Evolutionary conservation across 306 rosid genomes (phyloP), one percentile per base, ranked within the genome.

Genomic region (Chamaecrista fasciculata): DNA sequence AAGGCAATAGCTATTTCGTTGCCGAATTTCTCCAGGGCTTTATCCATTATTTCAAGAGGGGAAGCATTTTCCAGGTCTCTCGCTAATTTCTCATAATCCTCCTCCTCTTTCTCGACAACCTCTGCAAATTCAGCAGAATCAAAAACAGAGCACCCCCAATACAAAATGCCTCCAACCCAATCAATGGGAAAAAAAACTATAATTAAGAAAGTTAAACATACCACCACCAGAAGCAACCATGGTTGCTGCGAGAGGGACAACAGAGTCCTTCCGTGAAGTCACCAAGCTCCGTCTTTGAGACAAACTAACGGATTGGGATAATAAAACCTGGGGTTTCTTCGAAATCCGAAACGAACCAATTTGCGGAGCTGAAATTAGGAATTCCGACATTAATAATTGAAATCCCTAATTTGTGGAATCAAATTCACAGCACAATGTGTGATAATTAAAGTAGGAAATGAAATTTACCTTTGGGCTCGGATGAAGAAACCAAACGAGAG

Each of bases 1-100:
- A 89, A 92, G 23, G 96, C 97, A 81, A 92, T 92, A 8, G 95
- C 96, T 24, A 92, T 85, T 69, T 89, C 85, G 56, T 81, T 63
- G 55, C 96, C 97, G 37, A 89, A 89, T 72, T 72, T 84, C 79
- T 82, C 85, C 12, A 92, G 92, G 40, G 96, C 97, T 57, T 40
- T 82, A 24, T 89, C 92, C 76, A 92, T 92, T 16, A 92, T 81
- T 73, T 85, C 78, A 70, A 89, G 89, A 66, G 97, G 97, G 9
- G 95, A 92, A 76, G 96, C 95, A 78, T 74, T 84, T 46, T 62
- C 81, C 20, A 92, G 95, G 34, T 71, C 79, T 46, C 37, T 44
- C 0, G 92, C 92, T 72, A 89, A 81, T 48, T 66, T 72, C 21
- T 67, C 80, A 60, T 14, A 71, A 71, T 92, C 80, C 37, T 76